A percentile compares a stretch with the other conserved stretches of the same genome.
These are phyloP conservation scores for Ustilago tritici DNA, from an alignment of 1,284 basidiomycete species.

Conservation along the genomic window DNA sequence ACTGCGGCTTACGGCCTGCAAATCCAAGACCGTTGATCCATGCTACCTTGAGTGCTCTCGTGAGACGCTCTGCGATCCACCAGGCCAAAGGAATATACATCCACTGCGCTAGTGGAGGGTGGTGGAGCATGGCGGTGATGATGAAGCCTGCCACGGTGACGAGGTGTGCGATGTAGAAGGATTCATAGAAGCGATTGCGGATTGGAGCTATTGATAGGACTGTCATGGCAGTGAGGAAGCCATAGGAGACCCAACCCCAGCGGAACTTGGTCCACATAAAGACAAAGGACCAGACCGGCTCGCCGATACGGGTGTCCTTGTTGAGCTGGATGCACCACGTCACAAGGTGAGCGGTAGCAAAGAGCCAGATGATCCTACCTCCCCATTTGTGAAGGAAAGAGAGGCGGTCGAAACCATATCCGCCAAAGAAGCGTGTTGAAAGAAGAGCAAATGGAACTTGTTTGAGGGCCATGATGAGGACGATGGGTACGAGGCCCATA, in stretches of 20 bases:
- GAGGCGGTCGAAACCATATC: constrained; percentile 83
- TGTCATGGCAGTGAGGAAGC: constrained; percentile 78
- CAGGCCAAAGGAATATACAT: constrained; percentile 70
- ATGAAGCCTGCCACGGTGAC: constrained; percentile 70
- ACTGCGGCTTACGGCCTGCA: constrained; percentile 56
- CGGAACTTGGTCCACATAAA: constrained; percentile 80
- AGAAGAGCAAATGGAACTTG: constrained; percentile 84
- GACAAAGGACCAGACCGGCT: constrained; percentile 76
- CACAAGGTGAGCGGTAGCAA: constrained; percentile 78
- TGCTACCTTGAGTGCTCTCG: constrained; percentile 76
- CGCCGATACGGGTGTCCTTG: constrained; percentile 72
- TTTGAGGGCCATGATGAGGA: constrained; percentile 82
- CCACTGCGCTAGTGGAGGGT: constrained; percentile 75
- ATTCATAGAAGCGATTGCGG: constrained; percentile 79
- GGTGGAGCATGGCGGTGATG: constrained; percentile 66
- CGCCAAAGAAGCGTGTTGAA: constrained; percentile 78
- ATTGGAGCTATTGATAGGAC: constrained; percentile 77
- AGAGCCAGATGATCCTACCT: constrained; percentile 80
- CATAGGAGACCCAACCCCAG: constrained; percentile 80
- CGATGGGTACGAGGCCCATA: constrained; percentile 82
- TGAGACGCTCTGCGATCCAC: constrained; percentile 74
- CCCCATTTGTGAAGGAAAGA: constrained; percentile 79
- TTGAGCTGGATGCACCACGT: constrained; percentile 82
- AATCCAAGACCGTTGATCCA: constrained; percentile 75
- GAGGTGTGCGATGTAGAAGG: constrained; percentile 81